Evolutionary conservation across 768 basidiomycete genomes (phyloP).

Genomic region (Boletus rubroflammeus): DNA sequence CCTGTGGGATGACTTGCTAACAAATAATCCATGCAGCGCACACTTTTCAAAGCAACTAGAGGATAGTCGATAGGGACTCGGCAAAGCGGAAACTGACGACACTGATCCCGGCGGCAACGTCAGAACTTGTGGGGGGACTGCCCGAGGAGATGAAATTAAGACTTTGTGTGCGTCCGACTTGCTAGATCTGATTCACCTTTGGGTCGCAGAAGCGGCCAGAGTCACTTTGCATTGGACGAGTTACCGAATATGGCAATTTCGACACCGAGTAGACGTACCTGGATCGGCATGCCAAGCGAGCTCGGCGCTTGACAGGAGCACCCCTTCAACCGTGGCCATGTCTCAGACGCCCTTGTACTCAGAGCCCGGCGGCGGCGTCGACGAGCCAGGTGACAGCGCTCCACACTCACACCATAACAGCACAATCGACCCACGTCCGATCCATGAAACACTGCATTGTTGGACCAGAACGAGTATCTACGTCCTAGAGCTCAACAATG

Average conservation of each 20-base stretch:
- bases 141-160: not conserved
- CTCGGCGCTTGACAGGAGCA: not conserved
- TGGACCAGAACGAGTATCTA: conserved; percentile 1
- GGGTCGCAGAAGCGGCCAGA: not conserved
- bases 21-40: not conserved
- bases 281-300: not conserved
- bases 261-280: conserved; percentile 9
- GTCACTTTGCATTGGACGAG: not conserved
- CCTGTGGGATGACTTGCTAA: not conserved
- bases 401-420: not conserved
- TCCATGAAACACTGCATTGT: conserved; percentile 5
- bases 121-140: not conserved
- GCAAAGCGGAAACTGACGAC: not conserved
- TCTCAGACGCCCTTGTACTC: conserved; percentile 6
- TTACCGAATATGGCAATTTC: conserved; percentile 8
- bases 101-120: not conserved
- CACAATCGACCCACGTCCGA: not conserved
- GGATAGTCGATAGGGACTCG: not conserved
- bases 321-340: not conserved
- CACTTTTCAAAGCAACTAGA: not conserved
- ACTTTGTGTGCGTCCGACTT: not conserved
- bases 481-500: not conserved
- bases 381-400: not conserved
- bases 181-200: not conserved
- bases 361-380: not conserved